Evolutionary conservation across 2,329 filamentous ascomycete species (phyloP), one percentile per base, ranked within the genome.

Genomic region (Canariomyces notabilis): DNA sequence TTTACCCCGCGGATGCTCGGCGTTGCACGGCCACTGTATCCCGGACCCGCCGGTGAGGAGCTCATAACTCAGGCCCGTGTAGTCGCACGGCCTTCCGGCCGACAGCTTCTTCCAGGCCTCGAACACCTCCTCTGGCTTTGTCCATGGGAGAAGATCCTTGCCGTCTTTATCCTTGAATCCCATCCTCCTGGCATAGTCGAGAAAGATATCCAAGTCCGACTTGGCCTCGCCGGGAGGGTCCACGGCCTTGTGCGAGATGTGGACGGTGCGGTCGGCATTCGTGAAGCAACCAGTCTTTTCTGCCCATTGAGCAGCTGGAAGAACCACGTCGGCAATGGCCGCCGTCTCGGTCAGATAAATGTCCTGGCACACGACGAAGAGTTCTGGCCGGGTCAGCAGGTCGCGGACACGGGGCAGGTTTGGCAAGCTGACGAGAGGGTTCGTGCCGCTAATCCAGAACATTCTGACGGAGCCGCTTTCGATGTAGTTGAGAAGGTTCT

Each of bases 271-370:
- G 49, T 67, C 65, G 9, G 57, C 65, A 41, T 68, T 68, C 12
- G 65, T 67, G 49, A 67, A 67, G 46, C 59, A 63, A 0, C 65
- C 65, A 5, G 64, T 67, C 47, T 67, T 68, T 49, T 68, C 64
- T 4, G 57, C 64, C 62, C 63, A 67, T 40, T 64, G 61, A 1
- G 64, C 64, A 0, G 62, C 64, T 1, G 65, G 64, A 1, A 68
- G 57, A 1, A 67, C 62, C 1, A 68, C 63, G 44, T 67, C 65
- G 5, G 65, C 63, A 34, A 67, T 56, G 2, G 58, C 59, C 2
- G 64, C 59, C 3, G 64, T 67, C 44, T 67, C 65, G 3, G 61
- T 67, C 34, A 62, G 50, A 52, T 63, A 67, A 23, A 67, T 65
- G 49, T 67, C 65, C 50, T 68, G 64, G 29, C 48, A 56, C 4